These are phyloP conservation scores for Boletus sensibilis DNA, from an alignment of 768 basidiomycete genomes.

Conservation along the genomic window DNA sequence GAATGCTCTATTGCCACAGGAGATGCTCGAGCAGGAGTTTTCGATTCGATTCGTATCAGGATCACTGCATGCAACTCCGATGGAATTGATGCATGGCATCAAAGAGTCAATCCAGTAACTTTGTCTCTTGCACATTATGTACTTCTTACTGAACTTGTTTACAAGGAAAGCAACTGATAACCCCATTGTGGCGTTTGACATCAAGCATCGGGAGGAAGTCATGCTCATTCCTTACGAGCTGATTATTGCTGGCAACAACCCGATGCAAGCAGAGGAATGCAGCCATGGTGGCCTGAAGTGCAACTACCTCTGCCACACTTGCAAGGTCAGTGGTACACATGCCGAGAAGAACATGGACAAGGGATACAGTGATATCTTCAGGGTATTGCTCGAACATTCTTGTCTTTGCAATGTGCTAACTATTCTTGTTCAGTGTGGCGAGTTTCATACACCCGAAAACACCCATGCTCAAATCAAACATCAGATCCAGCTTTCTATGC, in stretches of 20 bases:
- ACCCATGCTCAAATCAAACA: not conserved
- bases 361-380: slow-evolving; percentile 27
- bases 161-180: slow-evolving; percentile 6
- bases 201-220: slow-evolving; percentile 22
- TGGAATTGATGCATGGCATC: slow-evolving; percentile 35
- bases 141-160: not conserved
- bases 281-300: slow-evolving; percentile 32
- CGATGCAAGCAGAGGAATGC: slow-evolving; percentile 38
- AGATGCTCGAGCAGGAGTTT: slow-evolving; percentile 33
- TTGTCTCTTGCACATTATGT: too few relatives aligned
- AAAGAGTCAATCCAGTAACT: slow-evolving; percentile 27
- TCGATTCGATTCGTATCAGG: slow-evolving; percentile 29
- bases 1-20: slow-evolving; percentile 29
- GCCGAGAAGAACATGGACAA: slow-evolving; percentile 24
- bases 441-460: slow-evolving; percentile 7
- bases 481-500: slow-evolving; percentile 7
- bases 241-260: slow-evolving; percentile 32
- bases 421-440: slow-evolving; percentile 5
- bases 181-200: slow-evolving; percentile 23
- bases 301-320: slow-evolving; percentile 36
- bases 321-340: slow-evolving; percentile 31
- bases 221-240: slow-evolving; percentile 23
- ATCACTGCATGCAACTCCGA: slow-evolving; percentile 34
- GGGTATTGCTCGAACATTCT: not conserved
- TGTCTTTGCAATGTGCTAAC: too few relatives aligned